These are phyloP conservation scores for Suillus clintonianus DNA, from an alignment of 768 basidiomycete genomes.

Conservation along the genomic window DNA sequence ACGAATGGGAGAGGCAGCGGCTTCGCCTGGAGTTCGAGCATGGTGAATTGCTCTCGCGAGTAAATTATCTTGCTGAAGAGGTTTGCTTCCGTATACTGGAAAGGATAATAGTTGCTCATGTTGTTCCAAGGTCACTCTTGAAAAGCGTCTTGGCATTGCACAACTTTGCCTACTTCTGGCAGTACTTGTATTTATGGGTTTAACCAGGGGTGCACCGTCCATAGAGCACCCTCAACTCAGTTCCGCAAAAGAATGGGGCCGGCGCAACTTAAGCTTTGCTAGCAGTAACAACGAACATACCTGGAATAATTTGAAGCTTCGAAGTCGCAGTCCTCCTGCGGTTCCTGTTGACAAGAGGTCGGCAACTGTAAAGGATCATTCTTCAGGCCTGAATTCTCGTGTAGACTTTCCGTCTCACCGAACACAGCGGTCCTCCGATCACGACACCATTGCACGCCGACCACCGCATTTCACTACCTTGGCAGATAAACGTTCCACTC, in stretches of 20 bases:
- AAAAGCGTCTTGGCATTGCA: slow-evolving; percentile 87
- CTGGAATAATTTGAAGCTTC: slow-evolving; percentile 22
- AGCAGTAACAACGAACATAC: slow-evolving; percentile 45
- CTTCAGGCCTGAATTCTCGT: background rate
- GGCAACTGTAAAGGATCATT: slow-evolving; percentile 5
- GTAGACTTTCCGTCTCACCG: background rate
- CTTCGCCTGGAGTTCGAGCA: slow-evolving; percentile 71
- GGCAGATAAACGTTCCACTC: background rate
- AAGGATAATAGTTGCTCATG: slow-evolving; percentile 1
- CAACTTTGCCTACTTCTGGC: slow-evolving; percentile 84
- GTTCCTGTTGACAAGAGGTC: slow-evolving; percentile 11
- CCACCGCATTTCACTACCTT: background rate
- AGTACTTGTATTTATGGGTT: slow-evolving; percentile 82
- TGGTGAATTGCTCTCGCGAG: slow-evolving; percentile 61
- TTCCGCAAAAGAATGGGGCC: slow-evolving; percentile 55
- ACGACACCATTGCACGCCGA: background rate
- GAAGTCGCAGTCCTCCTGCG: slow-evolving; percentile 32
- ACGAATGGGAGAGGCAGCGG: slow-evolving; percentile 71
- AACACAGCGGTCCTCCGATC: background rate
- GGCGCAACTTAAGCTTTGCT: slow-evolving; percentile 56
- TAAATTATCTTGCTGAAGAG: slow-evolving; percentile 81
- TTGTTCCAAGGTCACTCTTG: slow-evolving; percentile 66
- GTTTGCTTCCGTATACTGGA: slow-evolving; percentile 38
- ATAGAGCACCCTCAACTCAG: slow-evolving; percentile 33
- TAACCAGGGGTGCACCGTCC: slow-evolving; percentile 64